Conservation (phyloP, 192 early-diverging fungal genomes). For the Backusella parvicylindrica region DNA sequence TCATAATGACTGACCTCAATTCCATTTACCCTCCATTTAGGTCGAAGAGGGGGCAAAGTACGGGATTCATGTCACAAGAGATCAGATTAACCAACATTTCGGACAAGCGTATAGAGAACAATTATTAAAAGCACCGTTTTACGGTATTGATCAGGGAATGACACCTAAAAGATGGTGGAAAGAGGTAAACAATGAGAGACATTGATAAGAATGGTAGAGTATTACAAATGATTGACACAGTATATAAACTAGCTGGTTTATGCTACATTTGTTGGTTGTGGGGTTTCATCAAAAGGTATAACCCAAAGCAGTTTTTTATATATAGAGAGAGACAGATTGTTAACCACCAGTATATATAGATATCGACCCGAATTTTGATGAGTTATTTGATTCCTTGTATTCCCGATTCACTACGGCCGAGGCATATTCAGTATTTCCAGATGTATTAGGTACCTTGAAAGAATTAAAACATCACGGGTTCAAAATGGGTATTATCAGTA, state of each 20-base stretch:
- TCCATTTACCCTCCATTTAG: slow-evolving; percentile 3
- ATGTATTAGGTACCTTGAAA: slow-evolving; percentile 43
- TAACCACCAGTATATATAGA: not conserved
- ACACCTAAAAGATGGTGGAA: slow-evolving; percentile 53
- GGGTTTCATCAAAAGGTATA: slow-evolving; percentile 29
- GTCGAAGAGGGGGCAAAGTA: slow-evolving; percentile 35
- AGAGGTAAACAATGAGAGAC: slow-evolving; percentile 30
- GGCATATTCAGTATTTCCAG: slow-evolving; percentile 53
- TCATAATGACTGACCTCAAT: no score
- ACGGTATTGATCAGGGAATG: slow-evolving; percentile 42
- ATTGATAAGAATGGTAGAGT: not conserved
- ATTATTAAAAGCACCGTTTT: slow-evolving; percentile 44
- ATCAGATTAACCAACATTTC: slow-evolving; percentile 34
- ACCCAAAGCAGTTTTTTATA: no score
- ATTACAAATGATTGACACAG: not conserved
- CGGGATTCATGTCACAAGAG: slow-evolving; percentile 38
- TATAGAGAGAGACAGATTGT: not conserved
- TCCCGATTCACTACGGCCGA: slow-evolving; percentile 42
- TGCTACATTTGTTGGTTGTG: slow-evolving; percentile 41
- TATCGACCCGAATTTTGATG: slow-evolving; percentile 20
- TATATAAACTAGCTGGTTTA: slow-evolving; percentile 32
- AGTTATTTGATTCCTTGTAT: slow-evolving; percentile 37
- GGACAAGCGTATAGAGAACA: slow-evolving; percentile 38
- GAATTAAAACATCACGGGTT: slow-evolving; percentile 44
- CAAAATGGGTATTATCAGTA: slow-evolving; percentile 55